These are phyloP conservation scores for Limtongozyma cylindracea DNA, from an alignment of 805 yeast genomes.

Conservation along the genomic window DNA sequence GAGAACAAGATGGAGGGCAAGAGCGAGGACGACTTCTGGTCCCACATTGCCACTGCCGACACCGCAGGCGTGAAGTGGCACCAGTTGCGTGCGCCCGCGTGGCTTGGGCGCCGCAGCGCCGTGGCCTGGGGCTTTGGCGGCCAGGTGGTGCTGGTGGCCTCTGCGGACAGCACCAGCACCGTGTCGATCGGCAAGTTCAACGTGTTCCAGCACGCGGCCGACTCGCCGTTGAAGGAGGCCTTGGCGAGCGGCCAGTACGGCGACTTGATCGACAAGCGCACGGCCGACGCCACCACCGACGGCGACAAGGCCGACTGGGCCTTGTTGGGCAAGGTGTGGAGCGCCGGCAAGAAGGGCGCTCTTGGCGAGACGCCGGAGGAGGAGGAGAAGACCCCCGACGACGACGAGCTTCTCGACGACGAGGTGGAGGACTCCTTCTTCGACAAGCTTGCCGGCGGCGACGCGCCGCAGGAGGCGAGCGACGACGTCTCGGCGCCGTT, in stretches of 20 bases:
- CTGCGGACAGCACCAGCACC: no score
- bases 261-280: no score
- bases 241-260: constrained; percentile 84
- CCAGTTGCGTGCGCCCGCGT: no score
- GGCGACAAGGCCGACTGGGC: constrained; percentile 32
- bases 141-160: no score
- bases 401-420: constrained; percentile 1
- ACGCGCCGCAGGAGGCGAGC: constrained; percentile 1
- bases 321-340: constrained; percentile 23
- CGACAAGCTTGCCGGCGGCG: constrained; percentile 8
- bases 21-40: constrained; percentile 55
- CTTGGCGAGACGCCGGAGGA: background rate
- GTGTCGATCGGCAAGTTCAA: no score
- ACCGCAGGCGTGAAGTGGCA: no score
- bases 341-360: constrained; percentile 15
- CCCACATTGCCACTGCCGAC: constrained; percentile 38
- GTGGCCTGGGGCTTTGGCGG: no score
- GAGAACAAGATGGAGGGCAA: no score
- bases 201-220: constrained; percentile 52
- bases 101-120: no score
- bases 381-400: constrained; percentile 1
- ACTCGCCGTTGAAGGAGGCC: constrained; percentile 58
- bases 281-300: no score
- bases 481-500: constrained; percentile 1
- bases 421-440: constrained; percentile 10